phyloP scores from a whole-genome alignment of 2,329 filamentous ascomycete genomes.

The Venturia asperata region DNA sequence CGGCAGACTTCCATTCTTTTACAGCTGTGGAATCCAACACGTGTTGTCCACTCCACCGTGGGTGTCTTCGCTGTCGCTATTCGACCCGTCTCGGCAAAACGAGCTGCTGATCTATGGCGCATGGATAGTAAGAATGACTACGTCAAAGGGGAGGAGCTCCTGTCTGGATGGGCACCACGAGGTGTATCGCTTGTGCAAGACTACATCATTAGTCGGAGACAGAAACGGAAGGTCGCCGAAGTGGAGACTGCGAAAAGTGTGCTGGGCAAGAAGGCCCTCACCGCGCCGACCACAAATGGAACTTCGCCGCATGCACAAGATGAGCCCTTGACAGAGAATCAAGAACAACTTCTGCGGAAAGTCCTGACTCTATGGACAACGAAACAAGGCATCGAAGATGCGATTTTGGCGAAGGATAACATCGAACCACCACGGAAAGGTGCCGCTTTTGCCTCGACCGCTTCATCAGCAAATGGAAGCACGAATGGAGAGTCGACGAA shows the following conservation, averaged over 20 bases:
- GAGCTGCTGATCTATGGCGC: conserved; percentile 88
- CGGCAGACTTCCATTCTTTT: conserved; percentile 83
- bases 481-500: conserved; percentile 54
- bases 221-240: conserved; percentile 66
- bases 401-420: conserved; percentile 43
- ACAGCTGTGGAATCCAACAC: conserved; percentile 73
- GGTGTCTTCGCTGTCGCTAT: conserved; percentile 81
- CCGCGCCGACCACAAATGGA: conserved; percentile 23
- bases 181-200: conserved; percentile 89
- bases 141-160: conserved; percentile 86
- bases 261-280: conserved; percentile 47
- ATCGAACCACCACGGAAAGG: conserved; percentile 65
- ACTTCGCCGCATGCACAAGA: conserved; percentile 21
- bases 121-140: conserved; percentile 94
- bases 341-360: conserved; percentile 41
- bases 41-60: conserved; percentile 80
- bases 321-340: conserved; percentile 27
- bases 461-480: conserved; percentile 47
- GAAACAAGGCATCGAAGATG: conserved; percentile 37
- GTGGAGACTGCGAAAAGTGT: conserved; percentile 67
- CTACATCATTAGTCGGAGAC: conserved; percentile 68
- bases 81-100: conserved; percentile 81
- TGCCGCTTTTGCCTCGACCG: conserved; percentile 34
- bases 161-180: conserved; percentile 78
- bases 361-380: conserved; percentile 58